phyloP scores from a whole-genome alignment of 2,329 filamentous ascomycete genomes.

The Pseudophaeomoniella oleicola region DNA sequence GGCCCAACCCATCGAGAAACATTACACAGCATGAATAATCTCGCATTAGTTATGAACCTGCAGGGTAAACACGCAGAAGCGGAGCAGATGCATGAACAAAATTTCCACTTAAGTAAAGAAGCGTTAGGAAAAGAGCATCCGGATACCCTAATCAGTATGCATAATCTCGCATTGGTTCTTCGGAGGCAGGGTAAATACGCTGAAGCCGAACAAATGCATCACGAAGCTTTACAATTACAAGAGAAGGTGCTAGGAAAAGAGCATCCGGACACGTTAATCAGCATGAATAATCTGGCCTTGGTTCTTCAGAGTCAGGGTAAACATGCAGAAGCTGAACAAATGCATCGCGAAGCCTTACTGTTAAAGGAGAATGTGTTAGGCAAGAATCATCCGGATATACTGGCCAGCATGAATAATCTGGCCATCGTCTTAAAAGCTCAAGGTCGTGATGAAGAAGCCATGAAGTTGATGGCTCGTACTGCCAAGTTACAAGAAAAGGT shows the following conservation, averaged over 20 bases:
- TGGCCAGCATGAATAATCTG: slow-evolving; percentile 8
- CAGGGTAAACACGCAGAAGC: slow-evolving; percentile 10
- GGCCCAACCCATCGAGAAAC: slow-evolving; percentile 14
- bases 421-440: background rate
- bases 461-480: slow-evolving; percentile 3
- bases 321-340: slow-evolving; percentile 7
- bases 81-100: slow-evolving; percentile 6
- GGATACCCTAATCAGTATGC: slow-evolving; percentile 3
- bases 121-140: slow-evolving; percentile 10
- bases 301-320: slow-evolving; percentile 6
- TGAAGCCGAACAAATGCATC: slow-evolving; percentile 5
- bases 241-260: slow-evolving; percentile 6
- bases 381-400: slow-evolving; percentile 11
- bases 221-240: slow-evolving; percentile 2
- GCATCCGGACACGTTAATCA: slow-evolving; percentile 9
- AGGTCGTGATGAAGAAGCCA: background rate
- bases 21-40: slow-evolving; percentile 10
- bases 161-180: slow-evolving; percentile 4
- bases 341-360: slow-evolving; percentile 7
- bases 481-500: background rate
- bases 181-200: slow-evolving; percentile 4
- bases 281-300: slow-evolving; percentile 8
- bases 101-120: slow-evolving; percentile 8
- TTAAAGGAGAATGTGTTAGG: slow-evolving; percentile 8
- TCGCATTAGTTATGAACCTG: slow-evolving; percentile 5